Evolutionary conservation across 345 rosid species (phyloP).

Genomic region (Isatis tinctoria): DNA sequence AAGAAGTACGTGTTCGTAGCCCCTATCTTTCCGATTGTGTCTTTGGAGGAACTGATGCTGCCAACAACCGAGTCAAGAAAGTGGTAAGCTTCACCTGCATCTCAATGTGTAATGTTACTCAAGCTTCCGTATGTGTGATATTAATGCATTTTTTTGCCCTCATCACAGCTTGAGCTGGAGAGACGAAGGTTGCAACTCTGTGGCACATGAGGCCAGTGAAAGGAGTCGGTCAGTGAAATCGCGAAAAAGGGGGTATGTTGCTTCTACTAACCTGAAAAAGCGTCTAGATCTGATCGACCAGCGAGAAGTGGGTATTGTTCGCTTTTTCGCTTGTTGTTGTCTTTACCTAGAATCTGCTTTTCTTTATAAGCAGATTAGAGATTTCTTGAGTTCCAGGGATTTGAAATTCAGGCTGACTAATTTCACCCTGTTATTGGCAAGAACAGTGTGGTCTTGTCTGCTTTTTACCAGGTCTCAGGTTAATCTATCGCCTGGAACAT

Average conservation of each 20-base stretch:
- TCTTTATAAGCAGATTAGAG: slow-evolving; percentile 22
- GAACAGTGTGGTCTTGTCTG: slow-evolving; percentile 11
- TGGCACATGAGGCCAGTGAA: slow-evolving; percentile 21
- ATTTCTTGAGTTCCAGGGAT: slow-evolving; percentile 13
- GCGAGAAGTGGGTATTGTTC: background rate
- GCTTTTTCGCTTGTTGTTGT: slow-evolving; percentile 32
- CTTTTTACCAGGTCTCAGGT: slow-evolving; percentile 6
- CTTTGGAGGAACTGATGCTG: slow-evolving; percentile 86
- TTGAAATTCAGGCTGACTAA: background rate
- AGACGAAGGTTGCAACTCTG: slow-evolving; percentile 32
- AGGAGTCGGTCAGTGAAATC: slow-evolving; percentile 23
- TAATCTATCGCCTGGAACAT: slow-evolving; percentile 1
- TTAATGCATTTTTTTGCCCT: background rate
- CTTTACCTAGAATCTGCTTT: slow-evolving; percentile 22
- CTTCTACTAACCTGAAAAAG: background rate
- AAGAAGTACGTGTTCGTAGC: slow-evolving; percentile 86
- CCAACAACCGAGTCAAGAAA: slow-evolving; percentile 96
- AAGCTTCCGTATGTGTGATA: slow-evolving; percentile 2
- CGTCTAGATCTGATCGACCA: slow-evolving; percentile 21
- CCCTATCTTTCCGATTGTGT: slow-evolving; percentile 89
- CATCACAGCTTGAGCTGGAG: slow-evolving; percentile 30
- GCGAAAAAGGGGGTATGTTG: slow-evolving; percentile 11
- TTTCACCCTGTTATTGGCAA: slow-evolving; percentile 9
- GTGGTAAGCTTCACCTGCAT: slow-evolving; percentile 55
- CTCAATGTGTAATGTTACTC: background rate